Conservation (phyloP, 2,329 filamentous ascomycete genomes). For the Fusarium liriodendri region DNA sequence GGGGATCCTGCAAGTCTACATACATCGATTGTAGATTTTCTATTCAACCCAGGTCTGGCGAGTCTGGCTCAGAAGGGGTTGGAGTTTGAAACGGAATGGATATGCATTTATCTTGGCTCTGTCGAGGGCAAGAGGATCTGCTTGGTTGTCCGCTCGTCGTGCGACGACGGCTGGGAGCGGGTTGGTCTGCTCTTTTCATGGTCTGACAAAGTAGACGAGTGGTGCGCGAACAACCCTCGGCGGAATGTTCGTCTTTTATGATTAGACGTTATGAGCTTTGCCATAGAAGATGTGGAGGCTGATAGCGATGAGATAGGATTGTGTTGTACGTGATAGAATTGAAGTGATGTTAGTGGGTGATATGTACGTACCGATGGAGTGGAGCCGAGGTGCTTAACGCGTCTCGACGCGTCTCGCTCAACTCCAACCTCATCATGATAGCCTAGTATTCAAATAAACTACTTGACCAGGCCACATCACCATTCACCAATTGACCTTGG, state of each 20-base stretch:
- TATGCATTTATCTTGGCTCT: background rate
- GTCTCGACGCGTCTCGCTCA: conserved; percentile 32
- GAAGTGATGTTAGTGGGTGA: background rate
- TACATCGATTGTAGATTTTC: background rate
- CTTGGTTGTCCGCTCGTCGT: background rate
- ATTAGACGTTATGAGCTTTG: background rate
- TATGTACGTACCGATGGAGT: background rate
- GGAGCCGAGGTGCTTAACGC: conserved; percentile 30
- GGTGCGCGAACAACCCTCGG: background rate
- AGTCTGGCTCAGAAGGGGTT: background rate
- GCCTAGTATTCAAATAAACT: background rate
- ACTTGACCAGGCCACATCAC: background rate
- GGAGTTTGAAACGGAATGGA: background rate
- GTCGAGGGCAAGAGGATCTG: background rate
- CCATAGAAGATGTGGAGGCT: background rate
- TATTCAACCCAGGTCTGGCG: background rate
- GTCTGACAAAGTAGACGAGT: background rate
- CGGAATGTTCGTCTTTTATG: background rate
- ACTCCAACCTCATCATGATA: conserved; percentile 1
- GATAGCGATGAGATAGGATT: background rate
- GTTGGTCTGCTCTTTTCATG: background rate
- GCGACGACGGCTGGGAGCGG: background rate
- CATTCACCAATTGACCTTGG: conserved; percentile 1
- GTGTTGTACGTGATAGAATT: background rate
- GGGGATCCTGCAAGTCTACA: background rate